phyloP scores from a whole-genome alignment of 2,329 filamentous ascomycete genomes.

The Macrophomina tecta region DNA sequence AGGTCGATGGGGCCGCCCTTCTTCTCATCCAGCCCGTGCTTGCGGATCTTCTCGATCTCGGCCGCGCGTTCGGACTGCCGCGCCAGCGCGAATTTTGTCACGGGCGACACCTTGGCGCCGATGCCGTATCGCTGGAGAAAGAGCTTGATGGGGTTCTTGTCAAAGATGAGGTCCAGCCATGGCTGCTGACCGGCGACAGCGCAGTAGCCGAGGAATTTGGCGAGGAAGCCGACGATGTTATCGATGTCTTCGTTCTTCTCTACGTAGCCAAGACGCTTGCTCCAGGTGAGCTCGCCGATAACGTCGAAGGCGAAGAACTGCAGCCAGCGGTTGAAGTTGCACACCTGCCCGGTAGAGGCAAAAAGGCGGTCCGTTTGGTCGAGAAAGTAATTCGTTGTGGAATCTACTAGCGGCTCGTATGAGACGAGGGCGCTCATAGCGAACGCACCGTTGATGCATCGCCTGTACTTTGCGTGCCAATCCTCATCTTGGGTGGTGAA shows the following conservation, averaged over 20 bases:
- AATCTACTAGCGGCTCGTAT: constrained; percentile 81
- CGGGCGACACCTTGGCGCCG: constrained; percentile 72
- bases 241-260: constrained; percentile 77
- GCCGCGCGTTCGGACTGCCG: constrained; percentile 70
- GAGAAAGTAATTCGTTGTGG: constrained; percentile 74
- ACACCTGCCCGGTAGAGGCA: constrained; percentile 51
- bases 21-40: constrained; percentile 43
- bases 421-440: constrained; percentile 78
- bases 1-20: constrained; percentile 59
- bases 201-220: constrained; percentile 71
- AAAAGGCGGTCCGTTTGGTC: constrained; percentile 53
- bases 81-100: constrained; percentile 72
- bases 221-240: constrained; percentile 71
- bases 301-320: constrained; percentile 86
- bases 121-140: constrained; percentile 71
- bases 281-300: constrained; percentile 78
- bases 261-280: constrained; percentile 75
- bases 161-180: constrained; percentile 69
- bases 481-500: constrained; percentile 78
- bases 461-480: constrained; percentile 76
- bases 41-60: constrained; percentile 57
- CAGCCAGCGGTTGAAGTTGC: constrained; percentile 74
- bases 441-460: constrained; percentile 78
- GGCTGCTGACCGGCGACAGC: constrained; percentile 79
- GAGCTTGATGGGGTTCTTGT: constrained; percentile 77